phyloP scores from a whole-genome alignment of 495 filamentous ascomycete genomes.

The Daldinia concentrica region DNA sequence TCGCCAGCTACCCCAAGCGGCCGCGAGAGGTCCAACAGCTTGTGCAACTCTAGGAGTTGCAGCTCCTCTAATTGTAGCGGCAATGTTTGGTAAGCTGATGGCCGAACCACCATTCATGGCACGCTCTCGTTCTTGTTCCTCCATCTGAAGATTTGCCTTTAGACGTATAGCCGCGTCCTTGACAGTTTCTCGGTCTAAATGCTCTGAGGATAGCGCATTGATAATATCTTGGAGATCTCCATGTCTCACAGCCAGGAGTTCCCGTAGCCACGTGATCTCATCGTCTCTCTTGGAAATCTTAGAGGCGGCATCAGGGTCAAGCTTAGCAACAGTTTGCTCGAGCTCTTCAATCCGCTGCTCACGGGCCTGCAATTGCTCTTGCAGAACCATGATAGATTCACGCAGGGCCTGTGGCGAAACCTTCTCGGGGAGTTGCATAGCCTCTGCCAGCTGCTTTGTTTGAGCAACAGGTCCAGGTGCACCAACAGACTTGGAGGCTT shows the following conservation, averaged over 20 bases:
- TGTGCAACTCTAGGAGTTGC: slow-evolving; percentile 81
- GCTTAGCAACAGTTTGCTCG: slow-evolving; percentile 70
- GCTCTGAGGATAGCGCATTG: slow-evolving; percentile 73
- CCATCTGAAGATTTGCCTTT: slow-evolving; percentile 95
- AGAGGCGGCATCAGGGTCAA: slow-evolving; percentile 75
- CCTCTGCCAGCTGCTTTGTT: slow-evolving; percentile 56
- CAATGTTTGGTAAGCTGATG: slow-evolving; percentile 63
- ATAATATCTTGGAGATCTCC: slow-evolving; percentile 95
- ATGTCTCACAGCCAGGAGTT: slow-evolving; percentile 87
- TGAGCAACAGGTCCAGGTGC: slow-evolving; percentile 52
- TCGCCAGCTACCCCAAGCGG: slow-evolving; percentile 75
- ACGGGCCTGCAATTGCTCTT: slow-evolving; percentile 94
- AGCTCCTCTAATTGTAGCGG: slow-evolving; percentile 63
- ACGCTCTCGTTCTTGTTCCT: slow-evolving; percentile 87
- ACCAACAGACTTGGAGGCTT: slow-evolving; percentile 76
- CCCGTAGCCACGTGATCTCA: slow-evolving; percentile 95
- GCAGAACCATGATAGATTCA: slow-evolving; percentile 93
- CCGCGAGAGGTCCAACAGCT: slow-evolving; percentile 78
- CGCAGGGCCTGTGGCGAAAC: slow-evolving; percentile 92
- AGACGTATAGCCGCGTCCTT: slow-evolving; percentile 91
- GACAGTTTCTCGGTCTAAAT: slow-evolving; percentile 77
- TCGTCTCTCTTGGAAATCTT: slow-evolving; percentile 89
- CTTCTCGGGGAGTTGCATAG: slow-evolving; percentile 75
- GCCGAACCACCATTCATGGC: slow-evolving; percentile 66
- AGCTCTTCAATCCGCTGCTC: slow-evolving; percentile 88